Evolutionary conservation across 2,329 filamentous ascomycete species (phyloP), one percentile per base, ranked within the genome.

Genomic region (Lomentospora prolificans): DNA sequence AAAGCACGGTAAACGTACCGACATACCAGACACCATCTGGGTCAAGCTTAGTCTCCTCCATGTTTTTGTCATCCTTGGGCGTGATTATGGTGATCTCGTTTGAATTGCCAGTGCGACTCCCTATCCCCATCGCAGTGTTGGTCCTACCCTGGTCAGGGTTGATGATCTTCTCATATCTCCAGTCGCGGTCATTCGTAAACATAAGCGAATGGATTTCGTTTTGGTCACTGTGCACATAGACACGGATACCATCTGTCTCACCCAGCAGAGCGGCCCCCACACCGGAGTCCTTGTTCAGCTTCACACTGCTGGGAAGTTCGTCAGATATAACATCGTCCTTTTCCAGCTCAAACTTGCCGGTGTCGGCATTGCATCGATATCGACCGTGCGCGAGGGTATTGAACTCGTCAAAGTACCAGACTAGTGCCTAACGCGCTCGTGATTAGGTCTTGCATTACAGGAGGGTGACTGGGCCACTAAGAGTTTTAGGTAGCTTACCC

Each of bases 401-500:
- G 44, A 48, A 48, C 12, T 48, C 44, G 22, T 48, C 44, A 22
- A 48, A 48, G 44, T 48, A 48, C 44, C 22, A 48, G 17, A 48
- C 10, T 10, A 48, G 22, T 3, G 44, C 17, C 44, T 48, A 48
- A 48, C 4, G n/a, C n/a, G n/a, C n/a, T n/a, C n/a, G n/a, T n/a
- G n/a, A 19, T 41, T 41, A 41, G 14, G 36, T 4, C 4, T 19
- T 8, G n/a, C 19, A 5, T 41, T 17, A 41, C 6, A 17, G 36
- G 4, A 17, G 36, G 7, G n/a, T 4, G 36, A 19, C 19, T 7
- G 9, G 12, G 14, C n/a, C 7, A 41, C 19, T 17, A 17, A 19
- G n/a, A 48, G 22, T 22, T 10, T 22, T 9, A 10, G 22, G 22
- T 17, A 25, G 14, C 44, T 4, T 48, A 48, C 44, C 44, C 44